A percentile compares a stretch with the other conserved stretches of the same genome.
These are phyloP conservation scores for Fusarium chuoi DNA, from an alignment of 2,329 filamentous ascomycete genomes.

Conservation along the genomic window DNA sequence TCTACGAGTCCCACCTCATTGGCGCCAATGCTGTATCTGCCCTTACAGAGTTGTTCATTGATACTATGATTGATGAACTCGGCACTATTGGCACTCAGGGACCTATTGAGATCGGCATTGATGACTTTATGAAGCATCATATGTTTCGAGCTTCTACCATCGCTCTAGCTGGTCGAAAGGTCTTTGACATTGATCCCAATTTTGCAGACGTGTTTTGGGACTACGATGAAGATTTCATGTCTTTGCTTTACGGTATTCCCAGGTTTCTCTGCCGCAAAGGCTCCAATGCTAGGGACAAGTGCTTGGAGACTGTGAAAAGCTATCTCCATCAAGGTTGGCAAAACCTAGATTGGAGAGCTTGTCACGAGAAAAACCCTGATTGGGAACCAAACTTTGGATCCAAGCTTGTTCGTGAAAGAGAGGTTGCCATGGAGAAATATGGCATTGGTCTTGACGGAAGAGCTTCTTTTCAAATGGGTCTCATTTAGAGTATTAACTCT, in stretches of 20 bases:
- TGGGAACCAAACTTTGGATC: conserved; percentile 41
- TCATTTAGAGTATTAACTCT: conserved; percentile 42
- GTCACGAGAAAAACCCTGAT: conserved; percentile 9
- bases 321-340: conserved; percentile 31
- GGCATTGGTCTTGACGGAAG: conserved; percentile 36
- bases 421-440: conserved; percentile 37
- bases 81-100: neutral
- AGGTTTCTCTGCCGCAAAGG: conserved; percentile 35
- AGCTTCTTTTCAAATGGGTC: conserved; percentile 39
- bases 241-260: conserved; percentile 35
- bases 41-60: conserved; percentile 29
- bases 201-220: conserved; percentile 38
- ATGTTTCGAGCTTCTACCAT: conserved; percentile 41
- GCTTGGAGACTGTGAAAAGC: conserved; percentile 21
- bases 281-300: conserved; percentile 35
- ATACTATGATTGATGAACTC: conserved; percentile 26
- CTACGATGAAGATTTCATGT: conserved; percentile 40
- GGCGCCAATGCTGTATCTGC: conserved; percentile 27
- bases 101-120: conserved; percentile 25
- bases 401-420: conserved; percentile 38
- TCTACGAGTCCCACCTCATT: conserved; percentile 35
- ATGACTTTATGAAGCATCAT: conserved; percentile 37
- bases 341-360: conserved; percentile 20
- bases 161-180: conserved; percentile 26
- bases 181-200: conserved; percentile 24